Evolutionary conservation across 2,329 filamentous ascomycete species (phyloP).

Genomic region (Colletotrichum tanaceti): DNA sequence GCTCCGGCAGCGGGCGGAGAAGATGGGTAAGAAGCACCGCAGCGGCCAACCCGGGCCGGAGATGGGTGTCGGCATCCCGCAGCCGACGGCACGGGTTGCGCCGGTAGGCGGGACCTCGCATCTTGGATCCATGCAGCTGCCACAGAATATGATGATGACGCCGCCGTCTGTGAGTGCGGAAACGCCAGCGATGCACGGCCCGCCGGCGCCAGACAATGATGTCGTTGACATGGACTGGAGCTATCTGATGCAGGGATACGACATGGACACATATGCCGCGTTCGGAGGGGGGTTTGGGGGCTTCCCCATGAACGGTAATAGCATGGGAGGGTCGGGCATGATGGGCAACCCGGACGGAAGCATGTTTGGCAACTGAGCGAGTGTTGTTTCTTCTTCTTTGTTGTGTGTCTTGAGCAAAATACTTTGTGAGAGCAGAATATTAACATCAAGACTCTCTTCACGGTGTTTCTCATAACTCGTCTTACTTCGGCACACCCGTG

Average conservation of each 20-base stretch:
- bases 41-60: constrained; percentile 18
- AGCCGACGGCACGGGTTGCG: constrained; percentile 46
- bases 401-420: too few species aligned
- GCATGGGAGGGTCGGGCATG: constrained; percentile 40
- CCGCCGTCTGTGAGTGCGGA: constrained; percentile 45
- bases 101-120: constrained; percentile 43
- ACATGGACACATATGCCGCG: constrained; percentile 48
- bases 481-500: neutral
- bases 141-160: constrained; percentile 49
- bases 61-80: constrained; percentile 13
- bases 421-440: neutral
- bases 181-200: constrained; percentile 37
- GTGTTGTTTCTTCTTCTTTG: neutral
- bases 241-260: constrained; percentile 58
- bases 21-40: constrained; percentile 45
- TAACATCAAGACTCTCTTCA: neutral
- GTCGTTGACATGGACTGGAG: constrained; percentile 61
- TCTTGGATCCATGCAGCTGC: constrained; percentile 42
- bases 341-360: constrained; percentile 42
- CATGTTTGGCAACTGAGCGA: constrained; percentile 35
- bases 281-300: constrained; percentile 45
- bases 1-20: constrained; percentile 59
- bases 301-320: constrained; percentile 36
- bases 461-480: neutral
- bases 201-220: constrained; percentile 47